phyloP scores from a whole-genome alignment of 768 basidiomycete species.

The Ramaria sp. region DNA sequence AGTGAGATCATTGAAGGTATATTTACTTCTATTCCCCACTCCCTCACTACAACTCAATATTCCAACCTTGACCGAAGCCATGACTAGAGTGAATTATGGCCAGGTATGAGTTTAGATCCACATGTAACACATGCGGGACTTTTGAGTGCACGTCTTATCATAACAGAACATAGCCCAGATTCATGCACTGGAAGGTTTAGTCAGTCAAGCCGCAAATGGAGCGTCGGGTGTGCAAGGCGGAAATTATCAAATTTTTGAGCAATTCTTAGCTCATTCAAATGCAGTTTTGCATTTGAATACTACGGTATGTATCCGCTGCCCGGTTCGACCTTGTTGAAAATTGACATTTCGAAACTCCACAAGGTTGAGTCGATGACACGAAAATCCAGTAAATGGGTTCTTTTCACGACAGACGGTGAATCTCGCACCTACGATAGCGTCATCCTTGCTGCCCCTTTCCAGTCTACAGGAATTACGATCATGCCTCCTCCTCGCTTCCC shows the following conservation, averaged over 20 bases:
- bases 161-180: constrained; percentile 53
- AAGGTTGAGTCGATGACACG: constrained; percentile 22
- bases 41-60: not conserved
- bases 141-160: not conserved
- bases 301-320: constrained; percentile 29
- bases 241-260: constrained; percentile 76
- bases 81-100: constrained; percentile 78
- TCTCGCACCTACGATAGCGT: constrained; percentile 47
- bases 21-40: no score
- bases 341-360: constrained; percentile 23
- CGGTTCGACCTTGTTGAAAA: constrained; percentile 16
- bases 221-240: constrained; percentile 65
- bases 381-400: constrained; percentile 10
- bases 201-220: constrained; percentile 59
- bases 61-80: constrained; percentile 23
- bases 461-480: constrained; percentile 49
- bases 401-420: constrained; percentile 7
- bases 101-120: constrained; percentile 31
- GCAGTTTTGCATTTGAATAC: constrained; percentile 67
- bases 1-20: constrained; percentile 56
- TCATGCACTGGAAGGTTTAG: constrained; percentile 65
- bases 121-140: no score
- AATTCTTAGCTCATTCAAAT: constrained; percentile 59
- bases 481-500: constrained; percentile 35
- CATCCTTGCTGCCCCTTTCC: constrained; percentile 81